Evolutionary conservation across 441 rosid species (phyloP).

Genomic region (Pelargonium citronellum): DNA sequence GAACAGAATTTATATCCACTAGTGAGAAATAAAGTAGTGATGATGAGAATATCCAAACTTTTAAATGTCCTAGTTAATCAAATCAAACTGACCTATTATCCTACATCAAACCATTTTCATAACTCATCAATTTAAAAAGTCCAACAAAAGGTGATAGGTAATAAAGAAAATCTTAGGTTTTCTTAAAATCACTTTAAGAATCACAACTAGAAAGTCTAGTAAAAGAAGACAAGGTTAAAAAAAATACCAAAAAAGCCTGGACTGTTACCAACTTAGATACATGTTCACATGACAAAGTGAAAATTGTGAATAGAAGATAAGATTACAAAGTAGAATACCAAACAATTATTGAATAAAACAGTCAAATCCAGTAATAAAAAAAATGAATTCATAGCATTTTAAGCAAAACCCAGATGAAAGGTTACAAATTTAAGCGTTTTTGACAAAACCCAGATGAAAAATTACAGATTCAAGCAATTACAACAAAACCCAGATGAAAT

Average conservation of each 20-base stretch:
- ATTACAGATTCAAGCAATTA: background rate
- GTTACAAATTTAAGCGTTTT: background rate
- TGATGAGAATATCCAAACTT: background rate
- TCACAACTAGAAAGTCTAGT: background rate
- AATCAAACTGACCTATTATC: background rate
- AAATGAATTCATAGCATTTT: background rate
- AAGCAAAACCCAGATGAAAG: background rate
- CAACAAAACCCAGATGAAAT: background rate
- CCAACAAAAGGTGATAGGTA: background rate
- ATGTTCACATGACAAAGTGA: background rate
- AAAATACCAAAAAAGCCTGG: too few species aligned
- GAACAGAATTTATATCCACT: background rate
- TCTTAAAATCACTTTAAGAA: background rate
- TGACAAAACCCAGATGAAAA: background rate
- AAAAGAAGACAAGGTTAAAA: too few species aligned
- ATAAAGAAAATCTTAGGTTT: background rate
- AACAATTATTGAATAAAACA: background rate
- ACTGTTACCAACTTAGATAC: background rate
- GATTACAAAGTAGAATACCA: too few species aligned
- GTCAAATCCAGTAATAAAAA: background rate
- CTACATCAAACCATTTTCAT: background rate
- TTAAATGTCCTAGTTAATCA: background rate
- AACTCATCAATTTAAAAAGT: background rate
- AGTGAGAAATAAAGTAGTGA: background rate
- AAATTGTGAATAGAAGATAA: background rate